Evolutionary conservation across 257 asterid species (phyloP), one percentile per base, ranked within the genome.

Genomic region (Henckelia pumila): DNA sequence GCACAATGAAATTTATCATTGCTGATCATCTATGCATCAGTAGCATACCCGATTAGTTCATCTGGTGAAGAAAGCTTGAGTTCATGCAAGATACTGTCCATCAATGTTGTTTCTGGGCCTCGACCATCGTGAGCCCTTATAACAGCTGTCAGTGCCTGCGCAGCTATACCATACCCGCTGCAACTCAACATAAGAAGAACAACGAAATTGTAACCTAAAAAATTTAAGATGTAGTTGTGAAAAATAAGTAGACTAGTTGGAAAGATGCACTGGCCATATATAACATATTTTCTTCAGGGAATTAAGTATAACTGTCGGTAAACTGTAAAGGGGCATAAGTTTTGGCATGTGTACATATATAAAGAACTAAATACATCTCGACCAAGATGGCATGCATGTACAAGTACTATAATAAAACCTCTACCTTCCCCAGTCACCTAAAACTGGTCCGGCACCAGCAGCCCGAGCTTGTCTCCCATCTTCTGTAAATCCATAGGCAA

Each of bases 401-500:
- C 35, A 61, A 33, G 40, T 56, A 56, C 17, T 56, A 24, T 17
- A 21, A 2, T 1, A 30, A 30, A 52, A 59, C 0, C 17, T 25
- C 29, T 76, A 89, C 96, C 96, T 89, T 82, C 96, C 97, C 95
- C 92, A 86, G 78, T 90, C 97, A 77, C 97, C 97, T 70, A 90
- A 86, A 69, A 86, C 69, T 35, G 95, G 97, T 19, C 97, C 97
- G 8, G 97, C 97, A 71, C 97, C 97, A 19, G 95, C 84, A 68
- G 97, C 95, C 52, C 94, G 84, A 61, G 97, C 95, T 78, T 90
- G 84, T 73, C 94, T 85, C 52, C 95, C 95, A 74, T 90, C 95
- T 82, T 90, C 95, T 0, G 91, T 84, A 75, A 82, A 87, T 8
- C 97, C 95, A 66, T 82, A 90, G 58, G 97, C 88, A 74, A 90